A percentile compares a stretch with the other conserved stretches of the same genome.
phyloP scores from a whole-genome alignment of 2,329 filamentous ascomycete genomes.

The Hirsutella rhossiliensis region DNA sequence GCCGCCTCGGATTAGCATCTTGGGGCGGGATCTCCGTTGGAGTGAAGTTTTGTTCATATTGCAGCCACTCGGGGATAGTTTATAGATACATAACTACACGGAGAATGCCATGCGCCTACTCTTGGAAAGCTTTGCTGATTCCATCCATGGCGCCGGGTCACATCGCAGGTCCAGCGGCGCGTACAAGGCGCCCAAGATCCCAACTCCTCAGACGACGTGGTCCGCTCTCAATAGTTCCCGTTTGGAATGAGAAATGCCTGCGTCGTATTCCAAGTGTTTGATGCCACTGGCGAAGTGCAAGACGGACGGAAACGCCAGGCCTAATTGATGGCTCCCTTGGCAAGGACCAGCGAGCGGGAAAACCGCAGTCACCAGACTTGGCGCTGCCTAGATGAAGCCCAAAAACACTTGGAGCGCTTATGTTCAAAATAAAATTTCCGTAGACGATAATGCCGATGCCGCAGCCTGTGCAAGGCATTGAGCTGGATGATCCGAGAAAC shows the following conservation, averaged over 20 bases:
- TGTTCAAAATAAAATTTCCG: not conserved
- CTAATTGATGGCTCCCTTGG: not conserved
- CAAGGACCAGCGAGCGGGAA: not conserved
- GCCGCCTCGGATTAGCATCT: no score
- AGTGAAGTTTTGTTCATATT: no score
- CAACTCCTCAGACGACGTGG: not conserved
- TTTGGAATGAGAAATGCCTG: not conserved
- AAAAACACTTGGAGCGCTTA: not conserved
- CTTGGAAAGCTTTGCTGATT: no score
- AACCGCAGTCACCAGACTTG: not conserved
- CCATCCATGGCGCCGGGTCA: no score
- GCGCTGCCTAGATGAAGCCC: not conserved
- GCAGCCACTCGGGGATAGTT: no score
- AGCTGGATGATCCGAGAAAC: not conserved
- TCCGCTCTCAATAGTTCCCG: not conserved
- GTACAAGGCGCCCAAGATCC: not conserved
- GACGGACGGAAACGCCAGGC: not conserved
- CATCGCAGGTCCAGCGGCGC: not conserved
- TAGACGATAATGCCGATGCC: not conserved
- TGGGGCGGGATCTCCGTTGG: no score
- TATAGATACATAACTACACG: no score
- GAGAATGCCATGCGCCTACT: no score
- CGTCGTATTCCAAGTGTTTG: not conserved
- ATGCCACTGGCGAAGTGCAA: not conserved
- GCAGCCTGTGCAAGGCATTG: not conserved